phyloP scores from a whole-genome alignment of 306 rosid genomes.

The Cicer chorassanicum region DNA sequence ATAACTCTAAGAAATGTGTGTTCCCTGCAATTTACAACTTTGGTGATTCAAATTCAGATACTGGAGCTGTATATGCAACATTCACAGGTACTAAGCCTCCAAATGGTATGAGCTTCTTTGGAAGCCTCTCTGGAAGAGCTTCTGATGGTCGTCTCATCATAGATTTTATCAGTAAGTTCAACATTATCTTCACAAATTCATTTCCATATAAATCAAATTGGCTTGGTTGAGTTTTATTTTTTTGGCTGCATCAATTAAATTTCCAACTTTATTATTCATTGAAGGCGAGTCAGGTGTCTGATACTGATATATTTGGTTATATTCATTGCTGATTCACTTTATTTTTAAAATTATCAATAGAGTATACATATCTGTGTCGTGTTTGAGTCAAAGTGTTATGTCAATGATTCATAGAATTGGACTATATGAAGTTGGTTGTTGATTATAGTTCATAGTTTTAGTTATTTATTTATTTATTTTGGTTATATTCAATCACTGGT shows the following conservation, averaged over 20 bases:
- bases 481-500: too few species aligned
- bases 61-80: constrained; percentile 74
- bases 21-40: constrained; percentile 84
- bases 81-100: constrained; percentile 58
- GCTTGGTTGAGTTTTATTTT: constrained; percentile 5
- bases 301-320: neutral
- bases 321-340: neutral
- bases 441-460: too few species aligned
- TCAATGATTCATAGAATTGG: too few species aligned
- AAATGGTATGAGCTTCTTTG: constrained; percentile 83
- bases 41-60: constrained; percentile 97
- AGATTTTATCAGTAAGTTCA: constrained; percentile 66
- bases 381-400: too few species aligned
- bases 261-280: neutral
- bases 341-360: too few species aligned
- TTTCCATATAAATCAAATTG: neutral
- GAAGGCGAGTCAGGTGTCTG: too few species aligned
- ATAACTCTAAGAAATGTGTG: constrained; percentile 46
- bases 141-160: constrained; percentile 86
- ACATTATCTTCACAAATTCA: constrained; percentile 16
- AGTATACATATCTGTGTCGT: too few species aligned
- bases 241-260: neutral
- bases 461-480: too few species aligned
- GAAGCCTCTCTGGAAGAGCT: constrained; percentile 68
- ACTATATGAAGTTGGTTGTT: too few species aligned